Base-by-base conservation (phyloP, 2,329 filamentous ascomycete species). In the Penicillium hordei region DNA sequence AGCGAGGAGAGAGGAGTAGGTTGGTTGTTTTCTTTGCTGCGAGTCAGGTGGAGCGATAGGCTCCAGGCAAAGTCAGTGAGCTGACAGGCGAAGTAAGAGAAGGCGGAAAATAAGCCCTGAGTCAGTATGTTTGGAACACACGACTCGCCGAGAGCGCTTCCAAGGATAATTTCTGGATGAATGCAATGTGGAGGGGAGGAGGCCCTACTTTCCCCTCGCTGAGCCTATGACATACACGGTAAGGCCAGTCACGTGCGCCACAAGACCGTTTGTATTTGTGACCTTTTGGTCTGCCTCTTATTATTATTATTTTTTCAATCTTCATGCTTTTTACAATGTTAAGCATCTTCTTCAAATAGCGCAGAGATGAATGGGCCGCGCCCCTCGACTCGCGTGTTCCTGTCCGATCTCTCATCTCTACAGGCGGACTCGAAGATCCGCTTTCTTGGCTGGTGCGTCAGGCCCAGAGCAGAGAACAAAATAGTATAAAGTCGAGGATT, bases 401-500 rank as follows among this genome's bases (percentile, higher is more conserved):
- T 93, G 54, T 85, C 83, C 15, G 78, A 83, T 56, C 76, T 93
- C 15, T 77, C 82, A 4, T 69, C 70, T 50, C 78, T 78, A 48
- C 70, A 77, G n/a, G 63, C 78, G 15, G 84, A 84, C 40, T 84
- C 86, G n/a, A 97, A 97, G 77, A 88, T 97, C 60, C 88, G 93
- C 60, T 96, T 97, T 74, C 77, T 97, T 50, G 93, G 91, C 75
- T 97, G 93, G 93, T 96, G 82, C 78, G 86, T 77, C 34, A 51
- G 25, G 51, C 33, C 25, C 34, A 51, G 57, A 50, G 25, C 29
- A 45, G 21, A 36, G 39, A 45, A 36, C 7, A 19, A 19, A 45
- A 19, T 15, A 45, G 50, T 36, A 27, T n/a, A 36, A 25, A 27
- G 8, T 52, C 4, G 17, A 27, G 31, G n/a, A 42, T 38, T 45